phyloP scores from a whole-genome alignment of 495 filamentous ascomycete genomes.

The Xylaria acuta region DNA sequence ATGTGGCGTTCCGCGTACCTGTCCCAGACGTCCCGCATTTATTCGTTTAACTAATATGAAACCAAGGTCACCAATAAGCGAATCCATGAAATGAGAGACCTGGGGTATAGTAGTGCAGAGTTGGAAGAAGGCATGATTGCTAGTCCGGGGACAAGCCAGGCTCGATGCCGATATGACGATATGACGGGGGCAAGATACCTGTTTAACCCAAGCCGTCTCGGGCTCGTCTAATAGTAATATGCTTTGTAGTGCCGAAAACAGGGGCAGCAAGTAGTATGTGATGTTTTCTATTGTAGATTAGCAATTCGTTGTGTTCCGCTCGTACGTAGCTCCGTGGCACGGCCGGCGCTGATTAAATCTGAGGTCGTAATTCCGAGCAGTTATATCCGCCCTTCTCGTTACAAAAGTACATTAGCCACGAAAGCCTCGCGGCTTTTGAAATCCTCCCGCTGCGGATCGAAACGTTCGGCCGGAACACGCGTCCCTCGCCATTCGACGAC shows the following conservation, averaged over 20 bases:
- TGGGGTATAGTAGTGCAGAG: background rate
- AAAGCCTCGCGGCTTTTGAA: slow-evolving; percentile 15
- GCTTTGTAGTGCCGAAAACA: background rate
- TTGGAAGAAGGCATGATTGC: slow-evolving; percentile 1
- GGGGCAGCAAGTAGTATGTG: background rate
- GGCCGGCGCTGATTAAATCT: background rate
- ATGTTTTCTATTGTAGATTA: background rate
- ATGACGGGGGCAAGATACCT: background rate
- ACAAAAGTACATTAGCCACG: slow-evolving; percentile 11
- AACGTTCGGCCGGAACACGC: slow-evolving; percentile 3
- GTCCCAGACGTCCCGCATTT: background rate
- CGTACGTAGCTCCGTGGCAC: background rate
- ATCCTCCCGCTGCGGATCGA: slow-evolving; percentile 1
- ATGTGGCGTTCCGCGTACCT: slow-evolving; percentile 20
- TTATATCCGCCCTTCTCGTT: background rate
- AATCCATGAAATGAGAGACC: background rate
- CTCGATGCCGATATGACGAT: background rate
- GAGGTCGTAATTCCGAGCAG: background rate
- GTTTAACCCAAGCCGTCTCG: background rate
- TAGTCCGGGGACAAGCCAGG: background rate
- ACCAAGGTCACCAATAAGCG: slow-evolving; percentile 11
- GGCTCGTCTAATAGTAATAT: background rate
- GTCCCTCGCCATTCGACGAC: background rate
- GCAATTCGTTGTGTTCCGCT: background rate
- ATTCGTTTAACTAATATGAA: slow-evolving; percentile 22